phyloP scores from a whole-genome alignment of 83 land plant genomes.

The Thuja plicata region DNA sequence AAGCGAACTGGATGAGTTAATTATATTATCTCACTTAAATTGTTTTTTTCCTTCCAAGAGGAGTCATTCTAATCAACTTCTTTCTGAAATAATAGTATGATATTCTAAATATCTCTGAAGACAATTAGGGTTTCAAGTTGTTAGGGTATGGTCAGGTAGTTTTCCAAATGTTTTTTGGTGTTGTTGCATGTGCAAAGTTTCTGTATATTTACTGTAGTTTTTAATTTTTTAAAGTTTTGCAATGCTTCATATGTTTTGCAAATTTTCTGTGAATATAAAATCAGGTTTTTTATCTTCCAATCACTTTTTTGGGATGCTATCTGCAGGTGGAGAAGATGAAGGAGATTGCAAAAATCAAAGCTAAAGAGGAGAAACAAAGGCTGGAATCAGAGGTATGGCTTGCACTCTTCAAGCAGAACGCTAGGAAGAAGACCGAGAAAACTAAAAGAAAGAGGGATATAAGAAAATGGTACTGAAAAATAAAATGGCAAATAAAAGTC shows the following conservation, averaged over 20 bases:
- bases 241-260: background rate
- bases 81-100: background rate
- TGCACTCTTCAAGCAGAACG: background rate
- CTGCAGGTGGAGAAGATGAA: slow-evolving; percentile 95
- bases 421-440: background rate
- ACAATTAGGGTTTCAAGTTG: background rate
- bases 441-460: background rate
- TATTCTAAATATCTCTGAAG: background rate
- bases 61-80: background rate
- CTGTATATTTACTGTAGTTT: background rate
- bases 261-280: background rate
- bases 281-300: background rate
- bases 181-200: background rate
- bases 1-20: background rate
- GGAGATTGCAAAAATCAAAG: slow-evolving; percentile 86
- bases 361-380: slow-evolving; percentile 72
- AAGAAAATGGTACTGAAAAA: background rate
- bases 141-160: background rate
- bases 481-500: background rate
- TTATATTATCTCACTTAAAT: background rate
- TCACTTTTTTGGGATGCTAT: background rate
- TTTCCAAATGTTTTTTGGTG: too few relatives aligned
- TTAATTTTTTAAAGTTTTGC: background rate
- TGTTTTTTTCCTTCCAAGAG: background rate
- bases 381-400: slow-evolving; percentile 83